phyloP scores from a whole-genome alignment of 495 filamentous ascomycete species.

The Penicillium mononematosum region DNA sequence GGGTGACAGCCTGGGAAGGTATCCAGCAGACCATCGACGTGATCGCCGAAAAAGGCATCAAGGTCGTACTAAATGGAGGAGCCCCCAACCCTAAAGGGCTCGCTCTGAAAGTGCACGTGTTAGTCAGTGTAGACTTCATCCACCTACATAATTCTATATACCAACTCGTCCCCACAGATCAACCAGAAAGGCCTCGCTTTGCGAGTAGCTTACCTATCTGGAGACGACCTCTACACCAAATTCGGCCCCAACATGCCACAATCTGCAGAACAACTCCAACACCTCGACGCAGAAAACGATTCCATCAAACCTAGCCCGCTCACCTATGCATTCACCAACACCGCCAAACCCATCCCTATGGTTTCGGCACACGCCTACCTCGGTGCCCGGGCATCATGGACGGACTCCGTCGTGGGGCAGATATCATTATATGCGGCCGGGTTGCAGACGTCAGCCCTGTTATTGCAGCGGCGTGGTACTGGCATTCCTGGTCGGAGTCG shows the following conservation, averaged over 20 bases:
- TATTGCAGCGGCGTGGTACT: constrained; percentile 49
- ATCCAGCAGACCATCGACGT: constrained; percentile 44
- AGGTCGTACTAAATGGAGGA: constrained; percentile 48
- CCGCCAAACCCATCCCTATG: constrained; percentile 22
- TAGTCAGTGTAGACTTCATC: constrained; percentile 23
- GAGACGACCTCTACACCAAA: constrained; percentile 41
- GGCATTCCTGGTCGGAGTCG: constrained; percentile 41
- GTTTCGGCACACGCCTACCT: constrained; percentile 42
- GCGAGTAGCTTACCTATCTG: constrained; percentile 47
- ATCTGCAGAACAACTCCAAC: constrained; percentile 29
- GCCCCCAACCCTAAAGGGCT: constrained; percentile 44
- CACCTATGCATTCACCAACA: constrained; percentile 28
- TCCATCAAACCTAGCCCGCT: constrained; percentile 10
- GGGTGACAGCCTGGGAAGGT: constrained; percentile 47
- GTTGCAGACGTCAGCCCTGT: constrained; percentile 51
- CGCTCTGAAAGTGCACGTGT: constrained; percentile 34
- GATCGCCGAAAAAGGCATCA: constrained; percentile 42
- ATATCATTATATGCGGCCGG: constrained; percentile 55
- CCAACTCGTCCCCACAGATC: constrained; percentile 12
- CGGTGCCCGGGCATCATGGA: constrained; percentile 46
- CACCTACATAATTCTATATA: background rate
- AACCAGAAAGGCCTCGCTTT: constrained; percentile 32
- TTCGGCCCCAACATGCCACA: constrained; percentile 31
- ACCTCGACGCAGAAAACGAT: constrained; percentile 37
- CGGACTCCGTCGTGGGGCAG: constrained; percentile 44